A percentile compares a stretch with the other conserved stretches of the same genome.
phyloP scores from a whole-genome alignment of 1,284 basidiomycete species.

The Sphaerobolus stellatus region DNA sequence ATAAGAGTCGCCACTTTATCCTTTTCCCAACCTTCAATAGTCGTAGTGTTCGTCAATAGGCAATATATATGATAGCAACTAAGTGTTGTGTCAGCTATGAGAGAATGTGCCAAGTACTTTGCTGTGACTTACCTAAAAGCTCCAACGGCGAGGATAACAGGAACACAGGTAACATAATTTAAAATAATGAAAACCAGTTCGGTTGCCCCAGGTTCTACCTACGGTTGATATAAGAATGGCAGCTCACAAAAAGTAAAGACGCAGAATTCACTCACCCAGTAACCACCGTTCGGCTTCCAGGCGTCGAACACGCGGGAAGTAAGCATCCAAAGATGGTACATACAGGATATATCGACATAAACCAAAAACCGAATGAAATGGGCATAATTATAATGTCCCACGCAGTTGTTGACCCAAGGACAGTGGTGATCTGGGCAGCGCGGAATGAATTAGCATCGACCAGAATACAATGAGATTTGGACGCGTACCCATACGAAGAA shows the following conservation, averaged over 20 bases:
- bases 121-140: conserved; percentile 61
- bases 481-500: conserved; percentile 73
- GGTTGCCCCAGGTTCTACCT: conserved; percentile 68
- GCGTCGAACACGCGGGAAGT: conserved; percentile 59
- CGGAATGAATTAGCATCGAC: conserved; percentile 9
- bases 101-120: conserved; percentile 16
- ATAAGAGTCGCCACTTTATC: conserved; percentile 88
- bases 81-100: conserved; percentile 16
- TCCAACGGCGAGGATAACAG: conserved; percentile 85
- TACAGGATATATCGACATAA: conserved; percentile 85
- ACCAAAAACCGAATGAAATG: conserved; percentile 93
- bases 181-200: conserved; percentile 85
- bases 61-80: conserved; percentile 88
- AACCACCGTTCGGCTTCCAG: conserved; percentile 31
- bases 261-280: conserved; percentile 49
- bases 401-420: conserved; percentile 88
- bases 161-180: conserved; percentile 85
- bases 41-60: conserved; percentile 84
- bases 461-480: conserved; percentile 14
- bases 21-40: conserved; percentile 98
- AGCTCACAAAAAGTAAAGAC: conserved; percentile 1
- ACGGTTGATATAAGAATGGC: conserved; percentile 10
- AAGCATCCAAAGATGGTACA: conserved; percentile 81
- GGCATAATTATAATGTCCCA: conserved; percentile 87
- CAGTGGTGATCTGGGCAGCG: conserved; percentile 89